Conservation (phyloP, 2,329 filamentous ascomycete species). For the Dactylellina leptospora region DNA sequence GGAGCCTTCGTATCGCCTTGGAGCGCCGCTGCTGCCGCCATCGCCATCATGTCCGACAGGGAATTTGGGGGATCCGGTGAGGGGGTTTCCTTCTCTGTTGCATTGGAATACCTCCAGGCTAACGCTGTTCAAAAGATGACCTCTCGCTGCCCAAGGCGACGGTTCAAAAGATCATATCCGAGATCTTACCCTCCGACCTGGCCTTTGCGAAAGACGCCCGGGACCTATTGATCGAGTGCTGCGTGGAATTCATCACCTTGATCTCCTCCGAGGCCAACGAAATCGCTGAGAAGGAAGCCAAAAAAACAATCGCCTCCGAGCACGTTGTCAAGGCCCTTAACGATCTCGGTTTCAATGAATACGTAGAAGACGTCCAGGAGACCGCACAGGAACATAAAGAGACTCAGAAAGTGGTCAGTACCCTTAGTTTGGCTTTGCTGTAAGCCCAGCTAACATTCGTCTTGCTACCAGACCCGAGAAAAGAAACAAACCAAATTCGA, state of each 20-base stretch:
- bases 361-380: conserved; percentile 84
- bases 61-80: conserved; percentile 55
- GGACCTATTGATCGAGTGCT: conserved; percentile 96
- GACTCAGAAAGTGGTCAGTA: conserved; percentile 81
- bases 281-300: conserved; percentile 97
- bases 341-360: conserved; percentile 90
- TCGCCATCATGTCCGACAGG: conserved; percentile 54
- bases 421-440: conserved; percentile 44
- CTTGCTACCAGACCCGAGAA: conserved; percentile 75
- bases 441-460: conserved; percentile 1
- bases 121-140: conserved; percentile 66
- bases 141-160: conserved; percentile 72
- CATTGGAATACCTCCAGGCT: not conserved
- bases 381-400: conserved; percentile 93
- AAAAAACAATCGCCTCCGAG: conserved; percentile 98
- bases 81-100: conserved; percentile 10
- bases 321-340: conserved; percentile 95
- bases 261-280: conserved; percentile 99
- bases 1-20: not conserved
- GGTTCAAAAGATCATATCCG: conserved; percentile 85
- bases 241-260: conserved; percentile 97
- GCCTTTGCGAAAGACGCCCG: conserved; percentile 94
- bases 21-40: not conserved
- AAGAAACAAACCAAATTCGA: conserved; percentile 98
- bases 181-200: conserved; percentile 84